Base-by-base conservation (phyloP, 228 moss, liverwort and hornwort species). In the Sphagnum magellanicum region DNA sequence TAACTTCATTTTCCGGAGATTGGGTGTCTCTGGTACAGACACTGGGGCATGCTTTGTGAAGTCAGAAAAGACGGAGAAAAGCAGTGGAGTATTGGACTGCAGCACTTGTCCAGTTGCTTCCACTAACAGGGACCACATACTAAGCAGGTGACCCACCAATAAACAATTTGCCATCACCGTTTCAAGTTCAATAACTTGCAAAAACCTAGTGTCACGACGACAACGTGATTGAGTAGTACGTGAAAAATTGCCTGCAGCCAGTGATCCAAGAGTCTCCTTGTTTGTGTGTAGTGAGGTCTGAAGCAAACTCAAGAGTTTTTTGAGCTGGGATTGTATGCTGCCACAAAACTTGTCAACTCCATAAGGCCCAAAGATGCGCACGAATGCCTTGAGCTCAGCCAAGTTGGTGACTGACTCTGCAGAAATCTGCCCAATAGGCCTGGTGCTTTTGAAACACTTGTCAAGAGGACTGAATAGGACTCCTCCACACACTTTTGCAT, bases 321-420 rank as follows among this genome's bases (percentile, higher is more conserved):
- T 70, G 61, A 98, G 84, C 79, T 98, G 88, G 8, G 70, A 87
- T 62, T 79, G 80, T 71, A 98, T 80, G 73, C 89, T 83, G 60
- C 84, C 78, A 16, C 87, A 92, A 51, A 98, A 73, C 78, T 92
- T 98, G n/a, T 98, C 98, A 51, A 90, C 90, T n/a, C 90, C 98
- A 72, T 98, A 98, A 4, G 98, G 98, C 11, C 98, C 98, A 71
- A 98, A 98, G 64, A 92, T 86, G n/a, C 98, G 94, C 66, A 98
- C 86, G 68, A 98, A 98, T 15, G 98, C 94, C 83, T 92, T 93
- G 49, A 98, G 70, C 75, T 98, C 98, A 17, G 93, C 84, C 61
- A 98, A 70, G 78, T 90, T 82, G 14, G 98, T 87, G 64, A 92
- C 90, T 0, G 98, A 83, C 71, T 94, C 98, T 6, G 92, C 86